These are phyloP conservation scores for Pseudonitzschia delicatissima DNA, from an alignment of 108 stramenopile species.

Conservation along the genomic window DNA sequence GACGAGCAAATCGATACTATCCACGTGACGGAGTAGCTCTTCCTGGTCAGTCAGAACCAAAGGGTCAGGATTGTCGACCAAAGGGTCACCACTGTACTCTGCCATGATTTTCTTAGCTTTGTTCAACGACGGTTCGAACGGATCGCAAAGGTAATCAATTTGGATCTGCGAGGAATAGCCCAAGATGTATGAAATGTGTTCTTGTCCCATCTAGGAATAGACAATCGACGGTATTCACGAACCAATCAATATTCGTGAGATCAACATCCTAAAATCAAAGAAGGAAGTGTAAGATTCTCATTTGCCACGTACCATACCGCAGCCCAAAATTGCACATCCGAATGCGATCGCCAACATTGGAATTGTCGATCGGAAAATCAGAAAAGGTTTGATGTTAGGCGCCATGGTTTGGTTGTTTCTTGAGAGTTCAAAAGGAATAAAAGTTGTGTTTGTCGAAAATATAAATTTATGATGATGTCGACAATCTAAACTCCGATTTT, in stretches of 20 bases:
- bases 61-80: constrained; percentile 24
- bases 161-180: constrained; percentile 53
- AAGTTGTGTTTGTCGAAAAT: neutral
- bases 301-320: constrained; percentile 58
- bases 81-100: constrained; percentile 24
- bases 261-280: neutral
- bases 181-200: constrained; percentile 77
- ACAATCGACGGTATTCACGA: too few species aligned
- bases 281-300: neutral
- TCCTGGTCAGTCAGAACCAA: constrained; percentile 50
- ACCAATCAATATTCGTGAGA: neutral
- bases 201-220: constrained; percentile 51
- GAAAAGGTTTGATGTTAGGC: constrained; percentile 23
- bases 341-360: constrained; percentile 34
- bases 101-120: constrained; percentile 34
- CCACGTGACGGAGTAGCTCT: constrained; percentile 52
- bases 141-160: constrained; percentile 77
- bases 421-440: too few species aligned
- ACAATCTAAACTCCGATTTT: too few species aligned
- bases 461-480: neutral
- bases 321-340: constrained; percentile 74
- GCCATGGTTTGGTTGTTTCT: constrained; percentile 17
- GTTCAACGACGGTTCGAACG: constrained; percentile 47
- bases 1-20: constrained; percentile 72
- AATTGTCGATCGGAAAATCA: neutral